Evolutionary conservation across 352 stramenopile genomes (phyloP).

Genomic region (Globisporangium nodosum): DNA sequence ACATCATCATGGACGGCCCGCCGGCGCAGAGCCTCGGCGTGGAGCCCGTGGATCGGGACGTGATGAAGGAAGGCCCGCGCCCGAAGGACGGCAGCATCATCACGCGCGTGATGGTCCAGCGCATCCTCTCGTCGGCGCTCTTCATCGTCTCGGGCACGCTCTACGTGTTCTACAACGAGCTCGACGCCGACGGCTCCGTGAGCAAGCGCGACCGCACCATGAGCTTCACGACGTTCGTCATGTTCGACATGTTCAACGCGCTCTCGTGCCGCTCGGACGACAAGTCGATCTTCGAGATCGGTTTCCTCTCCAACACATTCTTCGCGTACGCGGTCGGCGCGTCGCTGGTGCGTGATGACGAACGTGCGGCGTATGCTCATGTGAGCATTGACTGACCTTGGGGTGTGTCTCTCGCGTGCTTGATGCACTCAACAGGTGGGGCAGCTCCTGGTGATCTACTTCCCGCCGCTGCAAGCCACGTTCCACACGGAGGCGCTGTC

Average conservation of each 20-base stretch:
- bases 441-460: conserved; percentile 96
- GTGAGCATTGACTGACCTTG: neutral
- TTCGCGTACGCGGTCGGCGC: conserved; percentile 92
- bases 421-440: conserved; percentile 43
- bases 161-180: conserved; percentile 83
- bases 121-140: conserved; percentile 58
- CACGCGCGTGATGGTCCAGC: conserved; percentile 59
- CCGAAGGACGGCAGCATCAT: conserved; percentile 76
- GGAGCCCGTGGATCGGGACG: conserved; percentile 78
- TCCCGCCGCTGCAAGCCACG: conserved; percentile 91
- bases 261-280: conserved; percentile 94
- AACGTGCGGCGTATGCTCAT: neutral
- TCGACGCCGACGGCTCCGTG: conserved; percentile 84
- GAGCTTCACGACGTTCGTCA: conserved; percentile 98
- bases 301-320: conserved; percentile 89
- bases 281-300: conserved; percentile 92
- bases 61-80: conserved; percentile 83
- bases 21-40: conserved; percentile 82
- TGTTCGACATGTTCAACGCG: conserved; percentile 98
- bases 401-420: neutral
- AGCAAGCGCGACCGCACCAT: conserved; percentile 95
- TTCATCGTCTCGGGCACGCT: conserved; percentile 79
- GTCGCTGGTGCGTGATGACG: conserved; percentile 54
- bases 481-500: conserved; percentile 97
- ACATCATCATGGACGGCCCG: conserved; percentile 96